Percentiles rank a stretch among this genome's conserved stretches.
phyloP scores from a whole-genome alignment of 306 rosid species.

The Quercus alba region DNA sequence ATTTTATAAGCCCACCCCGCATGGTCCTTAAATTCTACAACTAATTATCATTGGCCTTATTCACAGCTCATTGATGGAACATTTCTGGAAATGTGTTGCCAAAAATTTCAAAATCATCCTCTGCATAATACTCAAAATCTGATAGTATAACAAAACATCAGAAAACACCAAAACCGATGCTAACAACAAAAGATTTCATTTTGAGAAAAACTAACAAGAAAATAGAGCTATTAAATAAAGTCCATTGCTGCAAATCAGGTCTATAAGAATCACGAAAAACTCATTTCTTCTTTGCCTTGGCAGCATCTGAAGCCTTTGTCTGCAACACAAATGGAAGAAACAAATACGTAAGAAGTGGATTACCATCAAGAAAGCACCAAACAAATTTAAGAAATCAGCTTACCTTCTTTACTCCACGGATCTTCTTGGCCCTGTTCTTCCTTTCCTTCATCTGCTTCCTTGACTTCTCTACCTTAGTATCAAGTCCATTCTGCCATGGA shows the following conservation, averaged over 20 bases:
- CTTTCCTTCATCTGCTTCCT: slow-evolving; percentile 97
- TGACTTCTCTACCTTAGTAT: slow-evolving; percentile 77
- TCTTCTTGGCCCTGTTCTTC: slow-evolving; percentile 87
- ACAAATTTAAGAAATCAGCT: background rate
- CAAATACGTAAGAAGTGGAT: background rate
- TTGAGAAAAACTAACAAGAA: slow-evolving; percentile 22
- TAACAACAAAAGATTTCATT: slow-evolving; percentile 20
- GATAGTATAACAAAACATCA: slow-evolving; percentile 7
- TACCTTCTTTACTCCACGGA: slow-evolving; percentile 97
- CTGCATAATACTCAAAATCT: slow-evolving; percentile 23
- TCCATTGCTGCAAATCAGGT: slow-evolving; percentile 15
- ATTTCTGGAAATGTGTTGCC: slow-evolving; percentile 4
- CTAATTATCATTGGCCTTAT: background rate
- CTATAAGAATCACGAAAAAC: slow-evolving; percentile 1
- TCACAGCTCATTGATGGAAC: background rate
- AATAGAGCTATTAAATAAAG: slow-evolving; percentile 21
- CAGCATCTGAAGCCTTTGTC: slow-evolving; percentile 96
- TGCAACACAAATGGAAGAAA: slow-evolving; percentile 28
- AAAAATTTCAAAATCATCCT: slow-evolving; percentile 30
- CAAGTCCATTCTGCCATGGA: slow-evolving; percentile 74
- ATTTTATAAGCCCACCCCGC: background rate
- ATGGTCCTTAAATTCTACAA: background rate
- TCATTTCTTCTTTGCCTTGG: slow-evolving; percentile 87
- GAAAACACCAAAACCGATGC: slow-evolving; percentile 25
- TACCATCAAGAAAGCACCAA: background rate